Percentiles rank a stretch among this genome's conserved stretches.
These are phyloP conservation scores for Sphaerulina musiva DNA, from an alignment of 2,329 filamentous ascomycete genomes.

Conservation along the genomic window DNA sequence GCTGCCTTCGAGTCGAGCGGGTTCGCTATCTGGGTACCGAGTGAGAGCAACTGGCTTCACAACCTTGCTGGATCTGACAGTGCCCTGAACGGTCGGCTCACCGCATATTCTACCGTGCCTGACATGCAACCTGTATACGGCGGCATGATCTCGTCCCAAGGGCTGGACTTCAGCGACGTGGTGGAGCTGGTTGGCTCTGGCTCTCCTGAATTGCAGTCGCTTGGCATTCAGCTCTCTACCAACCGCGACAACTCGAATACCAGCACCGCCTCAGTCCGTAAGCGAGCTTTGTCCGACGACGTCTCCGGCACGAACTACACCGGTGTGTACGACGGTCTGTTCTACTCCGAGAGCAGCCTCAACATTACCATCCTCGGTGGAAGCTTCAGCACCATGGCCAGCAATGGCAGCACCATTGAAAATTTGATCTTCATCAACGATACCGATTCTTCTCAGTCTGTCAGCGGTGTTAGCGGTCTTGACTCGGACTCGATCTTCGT, in stretches of 20 bases:
- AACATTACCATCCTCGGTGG: slow-evolving; percentile 87
- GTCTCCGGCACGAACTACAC: slow-evolving; percentile 41
- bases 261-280: slow-evolving; percentile 27
- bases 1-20: slow-evolving; percentile 58
- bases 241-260: slow-evolving; percentile 20
- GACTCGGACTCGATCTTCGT: slow-evolving; percentile 67
- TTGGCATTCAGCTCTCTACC: slow-evolving; percentile 51
- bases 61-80: slow-evolving; percentile 61
- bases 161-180: slow-evolving; percentile 65
- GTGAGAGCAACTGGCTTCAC: slow-evolving; percentile 76
- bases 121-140: slow-evolving; percentile 62
- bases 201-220: slow-evolving; percentile 37
- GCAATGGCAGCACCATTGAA: slow-evolving; percentile 63
- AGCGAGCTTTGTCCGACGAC: slow-evolving; percentile 37
- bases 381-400: slow-evolving; percentile 67
- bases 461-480: slow-evolving; percentile 58
- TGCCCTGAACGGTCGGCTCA: slow-evolving; percentile 65
- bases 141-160: slow-evolving; percentile 72
- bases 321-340: slow-evolving; percentile 71
- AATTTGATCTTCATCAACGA: slow-evolving; percentile 81
- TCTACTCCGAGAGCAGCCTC: slow-evolving; percentile 61
- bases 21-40: slow-evolving; percentile 89
- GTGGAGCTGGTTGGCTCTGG: slow-evolving; percentile 54
- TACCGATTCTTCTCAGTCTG: slow-evolving; percentile 47
- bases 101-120: slow-evolving; percentile 61